These are phyloP conservation scores for Tricholoma bakamatsutake DNA, from an alignment of 768 basidiomycete genomes.

Conservation along the genomic window DNA sequence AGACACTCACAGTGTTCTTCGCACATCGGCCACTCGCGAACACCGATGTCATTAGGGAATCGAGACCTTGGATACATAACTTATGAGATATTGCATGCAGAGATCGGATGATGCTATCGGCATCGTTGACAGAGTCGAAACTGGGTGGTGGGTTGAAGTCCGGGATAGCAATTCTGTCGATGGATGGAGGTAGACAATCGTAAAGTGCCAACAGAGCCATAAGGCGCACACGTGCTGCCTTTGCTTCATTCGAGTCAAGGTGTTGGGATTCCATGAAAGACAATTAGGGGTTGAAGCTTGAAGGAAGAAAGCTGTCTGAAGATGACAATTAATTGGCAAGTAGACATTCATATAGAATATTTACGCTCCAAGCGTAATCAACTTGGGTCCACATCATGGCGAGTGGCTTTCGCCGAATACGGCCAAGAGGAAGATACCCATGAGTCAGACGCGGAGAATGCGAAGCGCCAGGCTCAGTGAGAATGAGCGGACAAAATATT, in stretches of 20 bases:
- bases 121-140: constrained; percentile 11
- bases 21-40: neutral
- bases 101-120: constrained; percentile 9
- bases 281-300: neutral
- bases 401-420: neutral
- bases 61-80: constrained; percentile 4
- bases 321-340: neutral
- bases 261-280: neutral
- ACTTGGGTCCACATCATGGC: neutral
- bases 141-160: constrained; percentile 15
- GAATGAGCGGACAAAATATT: too few relatives aligned
- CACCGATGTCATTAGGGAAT: neutral
- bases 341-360: too few relatives aligned
- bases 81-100: constrained; percentile 10
- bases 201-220: constrained; percentile 17
- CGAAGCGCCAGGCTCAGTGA: neutral
- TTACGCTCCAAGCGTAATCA: neutral
- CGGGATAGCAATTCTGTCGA: constrained; percentile 12
- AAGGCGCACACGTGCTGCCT: constrained; percentile 11
- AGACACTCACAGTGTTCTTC: neutral
- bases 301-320: neutral
- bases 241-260: constrained; percentile 9
- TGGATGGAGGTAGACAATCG: constrained; percentile 14
- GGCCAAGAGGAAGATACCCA: neutral
- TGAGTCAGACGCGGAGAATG: neutral